Evolutionary conservation across 305 asterid species (phyloP).

Genomic region (Fraxinus paxiana): DNA sequence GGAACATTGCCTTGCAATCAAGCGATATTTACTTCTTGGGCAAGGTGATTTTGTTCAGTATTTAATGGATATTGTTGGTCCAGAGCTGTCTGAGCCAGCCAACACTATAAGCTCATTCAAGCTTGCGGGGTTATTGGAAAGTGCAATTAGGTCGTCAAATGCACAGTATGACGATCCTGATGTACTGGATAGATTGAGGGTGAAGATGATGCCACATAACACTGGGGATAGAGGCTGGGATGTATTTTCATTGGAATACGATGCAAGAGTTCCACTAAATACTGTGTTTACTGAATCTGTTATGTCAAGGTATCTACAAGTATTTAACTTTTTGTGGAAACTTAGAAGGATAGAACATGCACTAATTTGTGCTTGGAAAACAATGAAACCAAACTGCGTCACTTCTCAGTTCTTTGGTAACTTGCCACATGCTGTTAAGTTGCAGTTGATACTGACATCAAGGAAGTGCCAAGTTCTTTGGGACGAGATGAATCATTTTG

Average conservation of each 20-base stretch:
- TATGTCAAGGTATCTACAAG: conserved; percentile 79
- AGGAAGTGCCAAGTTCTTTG: conserved; percentile 96
- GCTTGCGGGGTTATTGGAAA: conserved; percentile 85
- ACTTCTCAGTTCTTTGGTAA: conserved; percentile 70
- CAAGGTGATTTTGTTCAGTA: conserved; percentile 99
- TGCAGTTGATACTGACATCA: conserved; percentile 72
- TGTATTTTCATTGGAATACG: conserved; percentile 92
- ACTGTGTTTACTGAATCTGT: conserved; percentile 88
- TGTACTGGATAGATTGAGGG: conserved; percentile 82
- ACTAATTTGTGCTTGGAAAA: conserved; percentile 87
- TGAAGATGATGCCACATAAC: conserved; percentile 93
- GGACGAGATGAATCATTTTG: conserved; percentile 98
- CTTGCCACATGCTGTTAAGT: conserved; percentile 72
- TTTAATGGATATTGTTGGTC: conserved; percentile 92
- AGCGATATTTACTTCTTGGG: conserved; percentile 90
- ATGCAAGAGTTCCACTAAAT: conserved; percentile 80
- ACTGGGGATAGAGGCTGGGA: conserved; percentile 98
- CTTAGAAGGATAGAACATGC: conserved; percentile 95
- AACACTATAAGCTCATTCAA: conserved; percentile 89
- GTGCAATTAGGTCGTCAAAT: conserved; percentile 85
- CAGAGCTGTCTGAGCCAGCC: conserved; percentile 93
- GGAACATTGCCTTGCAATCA: conserved; percentile 97
- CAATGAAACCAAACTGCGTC: conserved; percentile 89
- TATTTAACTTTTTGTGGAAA: conserved; percentile 96
- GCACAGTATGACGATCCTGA: conserved; percentile 95